Evolutionary conservation across 108 stramenopile species (phyloP).

Genomic region (Discostella pseudostelligera): DNA sequence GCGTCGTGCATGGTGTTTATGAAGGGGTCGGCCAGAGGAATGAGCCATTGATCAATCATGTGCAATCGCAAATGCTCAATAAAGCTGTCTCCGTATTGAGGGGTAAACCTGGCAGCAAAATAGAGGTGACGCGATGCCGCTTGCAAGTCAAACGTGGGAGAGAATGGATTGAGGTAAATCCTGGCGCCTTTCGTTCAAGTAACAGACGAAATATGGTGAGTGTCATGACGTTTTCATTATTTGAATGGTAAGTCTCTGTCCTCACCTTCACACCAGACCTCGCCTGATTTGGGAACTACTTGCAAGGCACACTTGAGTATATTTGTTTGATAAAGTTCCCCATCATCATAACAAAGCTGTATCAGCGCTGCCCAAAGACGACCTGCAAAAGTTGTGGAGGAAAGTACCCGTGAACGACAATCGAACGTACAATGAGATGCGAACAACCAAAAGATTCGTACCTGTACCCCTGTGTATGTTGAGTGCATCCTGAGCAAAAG

Average conservation of each 20-base stretch:
- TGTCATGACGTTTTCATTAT: not conserved
- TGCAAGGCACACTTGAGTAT: slow-evolving; percentile 80
- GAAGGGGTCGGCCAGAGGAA: slow-evolving; percentile 54
- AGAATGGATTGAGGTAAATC: slow-evolving; percentile 84
- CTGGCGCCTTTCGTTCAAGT: slow-evolving; percentile 40
- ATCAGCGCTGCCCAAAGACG: slow-evolving; percentile 95
- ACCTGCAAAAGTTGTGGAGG: slow-evolving; percentile 47
- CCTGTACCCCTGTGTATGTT: slow-evolving; percentile 82
- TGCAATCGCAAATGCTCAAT: slow-evolving; percentile 77
- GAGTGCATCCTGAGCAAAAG: slow-evolving; percentile 78
- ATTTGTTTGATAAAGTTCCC: slow-evolving; percentile 72
- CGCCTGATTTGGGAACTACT: slow-evolving; percentile 96
- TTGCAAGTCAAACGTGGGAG: slow-evolving; percentile 79
- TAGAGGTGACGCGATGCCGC: slow-evolving; percentile 74
- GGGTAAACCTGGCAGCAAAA: slow-evolving; percentile 97
- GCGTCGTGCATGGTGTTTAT: slow-evolving; percentile 32
- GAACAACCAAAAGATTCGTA: slow-evolving; percentile 7
- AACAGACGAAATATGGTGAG: not conserved
- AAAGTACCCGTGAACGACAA: too few relatives aligned
- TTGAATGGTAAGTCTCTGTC: slow-evolving; percentile 1
- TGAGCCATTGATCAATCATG: slow-evolving; percentile 68
- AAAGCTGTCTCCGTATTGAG: slow-evolving; percentile 97
- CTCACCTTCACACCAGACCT: slow-evolving; percentile 97
- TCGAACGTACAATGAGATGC: not conserved
- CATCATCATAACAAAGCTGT: slow-evolving; percentile 85